Evolutionary conservation across 768 basidiomycete species (phyloP), one percentile per base, ranked within the genome.

Genomic region (Pleurotus tuber-regium): DNA sequence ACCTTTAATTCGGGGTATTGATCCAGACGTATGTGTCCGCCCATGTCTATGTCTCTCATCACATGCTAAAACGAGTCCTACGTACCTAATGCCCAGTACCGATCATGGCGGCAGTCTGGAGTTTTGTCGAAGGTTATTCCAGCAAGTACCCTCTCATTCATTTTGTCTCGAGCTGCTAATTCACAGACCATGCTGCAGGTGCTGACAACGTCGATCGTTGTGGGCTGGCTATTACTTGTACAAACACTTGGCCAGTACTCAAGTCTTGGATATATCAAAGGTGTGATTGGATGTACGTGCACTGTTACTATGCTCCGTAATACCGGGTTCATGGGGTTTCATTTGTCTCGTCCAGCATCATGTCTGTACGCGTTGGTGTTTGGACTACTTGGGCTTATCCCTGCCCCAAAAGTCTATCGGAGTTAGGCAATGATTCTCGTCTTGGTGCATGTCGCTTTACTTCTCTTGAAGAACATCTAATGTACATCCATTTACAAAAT

Each of bases 351-450:
- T 16, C 18, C 42, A 91, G 88, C 85, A 9, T 82, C 80, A 9
- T 84, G 83, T 8, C 63, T 88, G 40, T 91, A 90, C 57, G 80
- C 81, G 6, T 72, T 89, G 35, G 71, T 71, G 16, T 87, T 91
- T 60, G 89, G 89, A n/a, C 64, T 89, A 29, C 76, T 91, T 51
- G 89, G 87, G 2, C 71, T 91, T 18, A 68, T 90, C 46, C 86
- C 87, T 11, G 78, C 79, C 21, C 87, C 87, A 10, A 78, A 72
- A 64, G 69, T 77, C 47, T 60, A 56, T 40, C 71, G 67, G 56
- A 55, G 51, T 55, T 63, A 59, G 46, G 5, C n/a, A n/a, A n/a
- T n/a, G n/a, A n/a, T n/a, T n/a, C n/a, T n/a, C n/a, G n/a, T n/a
- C n/a, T n/a, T n/a, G n/a, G n/a, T n/a, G n/a, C n/a, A n/a, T n/a